Percentiles rank a stretch among this genome's conserved stretches.
Conservation (phyloP, 2,329 filamentous ascomycete species). For the Sclerotinia trifoliorum region DNA sequence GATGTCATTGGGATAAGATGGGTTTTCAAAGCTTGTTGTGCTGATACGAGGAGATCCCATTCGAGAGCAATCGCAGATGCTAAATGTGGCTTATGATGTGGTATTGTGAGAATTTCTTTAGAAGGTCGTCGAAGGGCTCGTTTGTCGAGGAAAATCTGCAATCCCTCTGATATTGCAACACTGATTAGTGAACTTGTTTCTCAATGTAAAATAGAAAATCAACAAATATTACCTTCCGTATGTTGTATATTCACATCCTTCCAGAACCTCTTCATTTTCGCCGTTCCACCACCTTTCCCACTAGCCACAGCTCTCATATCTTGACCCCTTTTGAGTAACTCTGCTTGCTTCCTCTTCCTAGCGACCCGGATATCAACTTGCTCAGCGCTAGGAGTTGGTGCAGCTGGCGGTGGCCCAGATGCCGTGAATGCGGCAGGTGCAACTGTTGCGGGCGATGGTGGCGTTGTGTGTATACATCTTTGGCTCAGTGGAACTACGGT, state of each 20-base stretch:
- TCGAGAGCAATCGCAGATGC: slow-evolving; percentile 85
- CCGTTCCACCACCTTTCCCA: slow-evolving; percentile 42
- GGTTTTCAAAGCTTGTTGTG: slow-evolving; percentile 78
- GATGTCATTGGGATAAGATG: slow-evolving; percentile 91
- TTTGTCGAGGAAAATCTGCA: slow-evolving; percentile 70
- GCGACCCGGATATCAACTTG: slow-evolving; percentile 46
- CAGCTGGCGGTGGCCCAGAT: slow-evolving; percentile 58
- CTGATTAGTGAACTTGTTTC: slow-evolving; percentile 19
- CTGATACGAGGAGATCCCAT: slow-evolving; percentile 83
- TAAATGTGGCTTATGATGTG: slow-evolving; percentile 73
- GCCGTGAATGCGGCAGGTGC: slow-evolving; percentile 48
- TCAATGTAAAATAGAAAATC: neutral
- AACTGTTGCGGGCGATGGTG: slow-evolving; percentile 35
- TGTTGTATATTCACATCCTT: slow-evolving; percentile 73
- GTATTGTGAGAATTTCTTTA: slow-evolving; percentile 70
- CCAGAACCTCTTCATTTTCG: slow-evolving; percentile 77
- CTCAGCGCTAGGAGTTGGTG: slow-evolving; percentile 49
- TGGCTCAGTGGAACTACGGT: slow-evolving; percentile 22
- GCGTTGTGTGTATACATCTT: slow-evolving; percentile 35
- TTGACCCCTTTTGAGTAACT: slow-evolving; percentile 53
- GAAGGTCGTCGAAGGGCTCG: slow-evolving; percentile 77
- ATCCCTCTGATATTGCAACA: slow-evolving; percentile 32
- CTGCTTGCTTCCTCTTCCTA: slow-evolving; percentile 54
- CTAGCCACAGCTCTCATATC: slow-evolving; percentile 45
- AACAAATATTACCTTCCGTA: slow-evolving; percentile 54